Evolutionary conservation across 495 filamentous ascomycete species (phyloP).

Genomic region (Podospora bellae-mahoneyi): DNA sequence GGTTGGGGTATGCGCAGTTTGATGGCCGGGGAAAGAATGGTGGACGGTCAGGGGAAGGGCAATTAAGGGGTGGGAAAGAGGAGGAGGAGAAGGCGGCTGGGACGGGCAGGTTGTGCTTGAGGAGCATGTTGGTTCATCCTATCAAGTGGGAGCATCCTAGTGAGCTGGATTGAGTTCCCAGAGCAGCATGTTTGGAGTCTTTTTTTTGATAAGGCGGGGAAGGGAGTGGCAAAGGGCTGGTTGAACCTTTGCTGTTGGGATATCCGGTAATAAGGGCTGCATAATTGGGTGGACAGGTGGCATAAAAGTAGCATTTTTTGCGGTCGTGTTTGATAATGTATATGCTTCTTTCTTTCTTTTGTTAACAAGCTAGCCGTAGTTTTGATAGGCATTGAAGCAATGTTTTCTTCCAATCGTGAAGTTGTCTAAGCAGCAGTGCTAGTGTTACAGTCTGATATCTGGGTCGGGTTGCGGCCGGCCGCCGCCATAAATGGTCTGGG

Average conservation of each 20-base stretch:
- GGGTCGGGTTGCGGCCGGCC: background rate
- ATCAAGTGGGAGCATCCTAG: conserved; percentile 64
- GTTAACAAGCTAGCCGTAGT: background rate
- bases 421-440: background rate
- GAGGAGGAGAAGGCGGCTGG: conserved; percentile 53
- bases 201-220: conserved; percentile 1
- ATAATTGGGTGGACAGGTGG: background rate
- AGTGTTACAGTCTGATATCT: background rate
- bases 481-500: background rate
- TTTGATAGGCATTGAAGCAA: background rate
- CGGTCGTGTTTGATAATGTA: background rate
- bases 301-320: background rate
- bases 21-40: conserved; percentile 62
- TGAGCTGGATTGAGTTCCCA: conserved; percentile 31
- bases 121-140: conserved; percentile 86
- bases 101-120: conserved; percentile 83
- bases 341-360: background rate
- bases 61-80: conserved; percentile 62
- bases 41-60: conserved; percentile 56
- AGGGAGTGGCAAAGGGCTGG: background rate
- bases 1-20: conserved; percentile 76
- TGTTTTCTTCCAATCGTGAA: background rate
- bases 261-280: background rate
- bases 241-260: background rate
- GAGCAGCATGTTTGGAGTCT: background rate